phyloP scores from a whole-genome alignment of 768 basidiomycete genomes.

The Panaeolus cyanescens region DNA sequence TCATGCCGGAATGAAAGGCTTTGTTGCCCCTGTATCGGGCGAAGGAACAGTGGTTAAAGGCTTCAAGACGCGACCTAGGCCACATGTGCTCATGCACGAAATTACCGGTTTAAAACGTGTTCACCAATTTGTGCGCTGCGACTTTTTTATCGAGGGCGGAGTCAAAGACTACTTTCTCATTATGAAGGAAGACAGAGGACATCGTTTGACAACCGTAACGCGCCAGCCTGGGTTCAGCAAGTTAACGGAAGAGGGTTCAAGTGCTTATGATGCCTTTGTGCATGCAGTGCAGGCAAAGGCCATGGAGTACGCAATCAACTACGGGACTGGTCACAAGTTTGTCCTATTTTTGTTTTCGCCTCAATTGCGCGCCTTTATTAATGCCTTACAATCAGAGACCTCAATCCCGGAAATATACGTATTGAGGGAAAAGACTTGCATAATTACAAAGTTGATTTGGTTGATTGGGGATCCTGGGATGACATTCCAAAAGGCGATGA shows the following conservation, averaged over 20 bases:
- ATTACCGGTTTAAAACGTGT: neutral
- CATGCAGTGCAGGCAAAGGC: neutral
- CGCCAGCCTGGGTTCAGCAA: neutral
- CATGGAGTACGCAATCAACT: neutral
- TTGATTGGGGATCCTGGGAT: neutral
- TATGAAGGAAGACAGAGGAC: neutral
- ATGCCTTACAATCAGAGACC: neutral
- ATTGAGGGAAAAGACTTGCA: neutral
- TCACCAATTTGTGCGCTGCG: neutral
- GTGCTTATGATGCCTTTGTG: neutral
- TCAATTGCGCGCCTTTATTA: neutral
- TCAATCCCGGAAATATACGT: neutral
- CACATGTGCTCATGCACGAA: neutral
- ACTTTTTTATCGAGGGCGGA: neutral
- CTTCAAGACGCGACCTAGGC: too few relatives aligned
- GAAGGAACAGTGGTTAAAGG: too few relatives aligned
- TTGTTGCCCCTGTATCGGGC: too few relatives aligned
- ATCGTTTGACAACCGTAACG: neutral
- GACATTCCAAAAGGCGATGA: neutral
- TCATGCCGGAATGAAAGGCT: too few relatives aligned
- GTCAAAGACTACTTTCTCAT: neutral
- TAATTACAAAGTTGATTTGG: neutral
- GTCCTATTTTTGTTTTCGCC: neutral
- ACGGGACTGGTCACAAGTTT: neutral
- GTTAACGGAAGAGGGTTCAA: neutral